phyloP scores from a whole-genome alignment of 129 eudicot genomes.

The Apium graveolens region DNA sequence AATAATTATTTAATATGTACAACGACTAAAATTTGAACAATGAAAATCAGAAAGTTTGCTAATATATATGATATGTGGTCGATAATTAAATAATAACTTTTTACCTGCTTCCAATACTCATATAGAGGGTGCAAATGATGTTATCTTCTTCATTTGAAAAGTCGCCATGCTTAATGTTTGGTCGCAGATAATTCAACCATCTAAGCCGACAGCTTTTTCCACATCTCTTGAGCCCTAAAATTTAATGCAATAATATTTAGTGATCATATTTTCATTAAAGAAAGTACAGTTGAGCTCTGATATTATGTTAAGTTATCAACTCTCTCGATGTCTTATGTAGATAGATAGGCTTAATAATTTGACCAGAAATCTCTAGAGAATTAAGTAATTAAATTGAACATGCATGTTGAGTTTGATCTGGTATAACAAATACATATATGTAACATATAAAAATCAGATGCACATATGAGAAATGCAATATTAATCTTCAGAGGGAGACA shows the following conservation, averaged over 20 bases:
- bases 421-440: not conserved
- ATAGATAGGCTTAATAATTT: not conserved
- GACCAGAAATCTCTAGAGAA: not conserved
- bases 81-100: too few species aligned
- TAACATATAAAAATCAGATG: too few species aligned
- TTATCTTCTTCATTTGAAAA: slow-evolving; percentile 90
- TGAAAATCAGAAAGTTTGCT: not conserved
- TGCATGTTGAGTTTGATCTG: not conserved
- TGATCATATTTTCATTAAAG: not conserved
- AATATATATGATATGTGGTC: too few species aligned
- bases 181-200: slow-evolving; percentile 90
- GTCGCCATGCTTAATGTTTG: slow-evolving; percentile 88
- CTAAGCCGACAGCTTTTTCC: slow-evolving; percentile 93
- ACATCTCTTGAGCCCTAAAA: slow-evolving; percentile 76
- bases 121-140: slow-evolving; percentile 72
- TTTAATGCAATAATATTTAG: not conserved
- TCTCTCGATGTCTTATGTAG: not conserved
- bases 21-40: not conserved
- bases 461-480: too few species aligned
- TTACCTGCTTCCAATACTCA: slow-evolving; percentile 87
- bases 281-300: too few species aligned
- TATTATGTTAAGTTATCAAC: not conserved
- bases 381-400: not conserved
- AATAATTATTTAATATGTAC: not conserved
- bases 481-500: not conserved